Conservation (phyloP, 2,329 filamentous ascomycete species). For the Ophiostoma ulmi region DNA sequence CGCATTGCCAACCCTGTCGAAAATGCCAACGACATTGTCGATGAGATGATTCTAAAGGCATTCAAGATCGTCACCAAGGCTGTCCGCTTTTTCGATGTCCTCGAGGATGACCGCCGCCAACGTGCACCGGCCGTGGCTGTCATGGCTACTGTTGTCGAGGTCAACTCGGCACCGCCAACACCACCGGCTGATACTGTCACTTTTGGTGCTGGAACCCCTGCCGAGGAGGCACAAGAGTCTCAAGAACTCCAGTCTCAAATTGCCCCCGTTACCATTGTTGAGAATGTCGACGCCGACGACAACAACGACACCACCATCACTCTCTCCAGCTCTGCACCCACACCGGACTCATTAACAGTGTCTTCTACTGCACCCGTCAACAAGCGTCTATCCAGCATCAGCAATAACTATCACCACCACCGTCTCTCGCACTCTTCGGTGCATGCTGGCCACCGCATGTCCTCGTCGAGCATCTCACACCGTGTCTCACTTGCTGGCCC, state of each 20-base stretch:
- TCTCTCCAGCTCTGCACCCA: slow-evolving; percentile 16
- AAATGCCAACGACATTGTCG: slow-evolving; percentile 69
- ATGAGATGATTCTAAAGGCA: slow-evolving; percentile 88
- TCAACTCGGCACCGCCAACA: slow-evolving; percentile 55
- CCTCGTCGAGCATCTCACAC: slow-evolving; percentile 59
- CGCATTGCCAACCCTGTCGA: slow-evolving; percentile 45
- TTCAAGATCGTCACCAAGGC: slow-evolving; percentile 92
- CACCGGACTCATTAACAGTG: slow-evolving; percentile 28
- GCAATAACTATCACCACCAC: slow-evolving; percentile 28
- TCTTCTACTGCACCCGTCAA: slow-evolving; percentile 34
- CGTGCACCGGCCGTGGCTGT: slow-evolving; percentile 51
- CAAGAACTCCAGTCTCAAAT: neutral
- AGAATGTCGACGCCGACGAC: slow-evolving; percentile 5
- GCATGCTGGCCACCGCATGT: slow-evolving; percentile 44
- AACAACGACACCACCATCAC: slow-evolving; percentile 33
- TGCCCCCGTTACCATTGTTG: neutral
- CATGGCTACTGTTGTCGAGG: slow-evolving; percentile 56
- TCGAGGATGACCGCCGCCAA: slow-evolving; percentile 58
- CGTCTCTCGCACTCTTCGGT: slow-evolving; percentile 36
- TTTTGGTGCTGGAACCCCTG: slow-evolving; percentile 37
- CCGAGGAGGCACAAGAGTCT: neutral
- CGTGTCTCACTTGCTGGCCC: slow-evolving; percentile 71
- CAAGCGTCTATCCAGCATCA: slow-evolving; percentile 41
- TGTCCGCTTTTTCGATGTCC: slow-evolving; percentile 81
- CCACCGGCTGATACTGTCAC: slow-evolving; percentile 55